phyloP scores from a whole-genome alignment of 305 asterid species.

The Fraxinus sp. region DNA sequence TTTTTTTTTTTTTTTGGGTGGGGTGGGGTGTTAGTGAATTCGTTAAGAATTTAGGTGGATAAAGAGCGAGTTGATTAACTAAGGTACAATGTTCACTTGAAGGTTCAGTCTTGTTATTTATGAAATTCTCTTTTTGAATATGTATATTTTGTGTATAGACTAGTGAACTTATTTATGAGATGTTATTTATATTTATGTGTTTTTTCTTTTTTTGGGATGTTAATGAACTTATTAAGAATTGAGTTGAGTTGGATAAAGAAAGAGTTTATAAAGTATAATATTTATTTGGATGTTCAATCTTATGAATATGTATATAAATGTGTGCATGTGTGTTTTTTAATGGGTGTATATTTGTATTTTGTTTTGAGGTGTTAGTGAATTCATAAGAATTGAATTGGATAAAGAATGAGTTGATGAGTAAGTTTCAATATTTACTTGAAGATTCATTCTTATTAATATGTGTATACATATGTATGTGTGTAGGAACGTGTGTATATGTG shows the following conservation, averaged over 20 bases:
- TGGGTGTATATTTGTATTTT: too few species aligned
- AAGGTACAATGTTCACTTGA: neutral
- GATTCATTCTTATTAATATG: neutral
- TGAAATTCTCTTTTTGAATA: neutral
- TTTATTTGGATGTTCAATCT: constrained; percentile 3
- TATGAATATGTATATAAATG: too few species aligned
- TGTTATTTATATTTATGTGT: neutral
- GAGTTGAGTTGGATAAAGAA: neutral
- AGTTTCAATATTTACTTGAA: neutral
- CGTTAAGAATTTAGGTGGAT: neutral
- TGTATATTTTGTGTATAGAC: neutral
- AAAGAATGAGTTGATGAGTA: neutral
- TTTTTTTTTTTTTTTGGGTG: neutral
- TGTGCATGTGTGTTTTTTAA: too few species aligned
- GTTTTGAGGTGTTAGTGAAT: too few species aligned
- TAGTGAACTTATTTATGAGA: neutral
- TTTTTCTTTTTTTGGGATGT: neutral
- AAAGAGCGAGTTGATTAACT: neutral
- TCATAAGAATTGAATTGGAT: constrained; percentile 7
- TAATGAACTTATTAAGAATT: neutral
- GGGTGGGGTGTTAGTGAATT: neutral
- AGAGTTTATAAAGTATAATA: neutral
- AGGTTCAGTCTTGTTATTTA: neutral
- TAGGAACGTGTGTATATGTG: neutral
- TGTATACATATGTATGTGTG: neutral